These are phyloP conservation scores for Barbatosphaeria neglecta DNA, from an alignment of 495 filamentous ascomycete genomes.

Conservation along the genomic window DNA sequence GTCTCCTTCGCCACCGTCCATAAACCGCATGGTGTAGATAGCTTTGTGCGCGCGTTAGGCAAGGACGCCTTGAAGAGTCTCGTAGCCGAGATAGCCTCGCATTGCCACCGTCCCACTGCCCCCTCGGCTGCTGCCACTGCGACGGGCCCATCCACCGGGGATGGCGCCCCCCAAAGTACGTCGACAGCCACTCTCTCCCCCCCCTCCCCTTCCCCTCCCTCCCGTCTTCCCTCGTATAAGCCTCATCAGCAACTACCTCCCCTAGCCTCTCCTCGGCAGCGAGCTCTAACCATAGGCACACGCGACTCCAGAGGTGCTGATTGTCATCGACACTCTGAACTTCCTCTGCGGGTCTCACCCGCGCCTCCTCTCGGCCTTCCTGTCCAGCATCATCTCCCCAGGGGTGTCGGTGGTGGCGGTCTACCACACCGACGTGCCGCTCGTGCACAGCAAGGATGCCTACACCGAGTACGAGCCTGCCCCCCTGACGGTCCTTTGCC, in stretches of 20 bases:
- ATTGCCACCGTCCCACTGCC: slow-evolving; percentile 36
- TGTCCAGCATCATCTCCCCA: slow-evolving; percentile 42
- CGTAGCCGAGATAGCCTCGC: slow-evolving; percentile 42
- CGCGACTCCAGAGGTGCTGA: slow-evolving; percentile 33
- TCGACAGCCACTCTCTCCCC: too few species aligned
- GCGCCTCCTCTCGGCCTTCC: slow-evolving; percentile 38
- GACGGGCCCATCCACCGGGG: slow-evolving; percentile 10
- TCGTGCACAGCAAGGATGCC: slow-evolving; percentile 11
- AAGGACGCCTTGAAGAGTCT: slow-evolving; percentile 43
- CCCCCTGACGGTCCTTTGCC: slow-evolving; percentile 46
- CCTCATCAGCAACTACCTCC: slow-evolving; percentile 22
- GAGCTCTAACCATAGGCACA: slow-evolving; percentile 13
- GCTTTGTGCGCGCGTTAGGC: slow-evolving; percentile 51
- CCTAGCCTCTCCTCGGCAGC: slow-evolving; percentile 7
- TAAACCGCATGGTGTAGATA: slow-evolving; percentile 43
- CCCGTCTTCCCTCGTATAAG: too few species aligned
- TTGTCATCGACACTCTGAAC: slow-evolving; percentile 55
- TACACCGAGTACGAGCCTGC: slow-evolving; percentile 50
- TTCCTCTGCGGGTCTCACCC: slow-evolving; percentile 27
- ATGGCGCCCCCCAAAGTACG: slow-evolving; percentile 22
- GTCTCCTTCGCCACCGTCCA: slow-evolving; percentile 63
- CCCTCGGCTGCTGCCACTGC: too few species aligned
- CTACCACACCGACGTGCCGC: slow-evolving; percentile 58
- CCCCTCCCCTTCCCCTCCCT: too few species aligned
- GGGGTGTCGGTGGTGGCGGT: slow-evolving; percentile 45